Conservation (phyloP, 2,329 filamentous ascomycete genomes). For the Aspergillus nomiae region DNA sequence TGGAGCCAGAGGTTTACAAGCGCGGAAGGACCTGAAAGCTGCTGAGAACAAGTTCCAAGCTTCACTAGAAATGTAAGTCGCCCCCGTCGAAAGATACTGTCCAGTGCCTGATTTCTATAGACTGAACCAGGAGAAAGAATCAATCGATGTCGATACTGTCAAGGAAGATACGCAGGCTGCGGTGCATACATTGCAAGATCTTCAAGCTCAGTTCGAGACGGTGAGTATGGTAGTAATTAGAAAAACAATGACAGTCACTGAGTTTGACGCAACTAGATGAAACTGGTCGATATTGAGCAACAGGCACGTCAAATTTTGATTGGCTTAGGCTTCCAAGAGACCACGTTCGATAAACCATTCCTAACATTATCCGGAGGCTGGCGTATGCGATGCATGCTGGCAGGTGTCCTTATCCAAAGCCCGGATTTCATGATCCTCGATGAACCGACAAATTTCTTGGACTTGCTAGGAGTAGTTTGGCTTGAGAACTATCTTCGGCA, state of each 20-base stretch:
- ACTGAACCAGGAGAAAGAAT: conserved; percentile 55
- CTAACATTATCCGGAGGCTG: conserved; percentile 74
- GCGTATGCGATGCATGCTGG: conserved; percentile 70
- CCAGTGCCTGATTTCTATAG: conserved; percentile 19
- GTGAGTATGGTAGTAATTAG: conserved; percentile 32
- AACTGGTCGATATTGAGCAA: conserved; percentile 64
- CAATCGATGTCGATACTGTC: conserved; percentile 59
- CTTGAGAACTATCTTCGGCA: conserved; percentile 70
- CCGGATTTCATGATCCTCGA: conserved; percentile 80
- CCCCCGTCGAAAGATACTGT: not conserved
- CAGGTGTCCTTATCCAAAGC: conserved; percentile 67
- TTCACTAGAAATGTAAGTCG: conserved; percentile 54
- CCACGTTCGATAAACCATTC: conserved; percentile 61
- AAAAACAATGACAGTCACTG: conserved; percentile 10
- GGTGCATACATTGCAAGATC: conserved; percentile 66
- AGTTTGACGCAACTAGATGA: conserved; percentile 40
- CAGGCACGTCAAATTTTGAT: conserved; percentile 67
- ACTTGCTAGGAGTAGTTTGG: conserved; percentile 82
- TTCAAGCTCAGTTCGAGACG: conserved; percentile 69
- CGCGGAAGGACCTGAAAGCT: conserved; percentile 71
- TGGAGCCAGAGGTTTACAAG: conserved; percentile 72
- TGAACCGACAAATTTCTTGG: conserved; percentile 85
- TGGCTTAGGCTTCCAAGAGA: conserved; percentile 71
- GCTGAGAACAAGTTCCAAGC: conserved; percentile 68
- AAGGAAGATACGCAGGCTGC: conserved; percentile 70